Conservation (phyloP, 495 filamentous ascomycete genomes). For the Talaromyces adpressus region DNA sequence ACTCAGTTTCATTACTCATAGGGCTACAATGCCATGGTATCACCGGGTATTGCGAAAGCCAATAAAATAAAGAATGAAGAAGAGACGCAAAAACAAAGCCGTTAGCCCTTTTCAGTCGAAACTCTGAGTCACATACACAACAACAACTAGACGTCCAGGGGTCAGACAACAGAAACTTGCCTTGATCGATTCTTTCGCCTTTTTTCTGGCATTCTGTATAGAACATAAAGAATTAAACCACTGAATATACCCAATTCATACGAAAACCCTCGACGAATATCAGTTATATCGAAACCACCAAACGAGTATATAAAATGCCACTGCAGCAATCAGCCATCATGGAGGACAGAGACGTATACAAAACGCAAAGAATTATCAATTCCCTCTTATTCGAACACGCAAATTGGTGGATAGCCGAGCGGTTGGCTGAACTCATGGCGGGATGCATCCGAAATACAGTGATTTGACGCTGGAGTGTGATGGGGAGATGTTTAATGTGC, state of each 20-base stretch:
- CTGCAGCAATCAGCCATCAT: not conserved
- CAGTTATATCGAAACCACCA: not conserved
- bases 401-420: not conserved
- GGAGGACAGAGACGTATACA: not conserved
- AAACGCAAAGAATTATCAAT: not conserved
- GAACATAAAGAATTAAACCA: not conserved
- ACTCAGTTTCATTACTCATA: not conserved
- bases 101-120: not conserved
- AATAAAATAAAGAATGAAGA: not conserved
- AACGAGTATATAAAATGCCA: not conserved
- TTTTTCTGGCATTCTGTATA: not conserved
- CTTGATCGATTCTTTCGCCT: not conserved
- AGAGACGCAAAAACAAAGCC: not conserved
- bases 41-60: not conserved
- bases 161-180: not conserved
- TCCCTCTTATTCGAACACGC: not conserved
- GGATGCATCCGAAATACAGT: not conserved
- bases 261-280: not conserved
- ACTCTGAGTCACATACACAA: not conserved
- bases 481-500: not conserved
- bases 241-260: not conserved
- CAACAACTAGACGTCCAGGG: not conserved
- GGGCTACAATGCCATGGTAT: not conserved
- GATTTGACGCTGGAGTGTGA: constrained; percentile 6
- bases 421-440: not conserved